Percentiles rank a stretch among this genome's conserved stretches.
These are phyloP conservation scores for Drechslerella coelobrocha DNA, from an alignment of 2,329 filamentous ascomycete species.

Conservation along the genomic window DNA sequence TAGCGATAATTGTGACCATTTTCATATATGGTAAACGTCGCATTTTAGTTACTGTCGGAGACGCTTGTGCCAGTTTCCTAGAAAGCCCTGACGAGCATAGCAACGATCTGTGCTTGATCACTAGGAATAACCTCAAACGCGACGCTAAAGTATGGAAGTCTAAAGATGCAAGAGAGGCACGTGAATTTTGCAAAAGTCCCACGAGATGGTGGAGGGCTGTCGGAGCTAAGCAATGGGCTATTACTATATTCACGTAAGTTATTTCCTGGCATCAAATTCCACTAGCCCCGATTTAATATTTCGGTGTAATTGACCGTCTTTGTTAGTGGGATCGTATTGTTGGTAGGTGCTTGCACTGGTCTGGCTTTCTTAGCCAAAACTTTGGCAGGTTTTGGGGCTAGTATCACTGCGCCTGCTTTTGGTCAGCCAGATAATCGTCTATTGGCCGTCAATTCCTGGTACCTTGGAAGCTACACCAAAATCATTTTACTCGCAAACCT, in stretches of 20 bases:
- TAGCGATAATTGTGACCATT: not conserved
- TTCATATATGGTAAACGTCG: constrained; percentile 1
- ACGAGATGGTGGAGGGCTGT: not conserved
- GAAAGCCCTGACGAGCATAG: not conserved
- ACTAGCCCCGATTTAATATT: too few species aligned
- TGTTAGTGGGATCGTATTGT: too few species aligned
- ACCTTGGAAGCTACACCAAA: not conserved
- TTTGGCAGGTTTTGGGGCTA: too few species aligned
- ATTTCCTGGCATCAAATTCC: not conserved
- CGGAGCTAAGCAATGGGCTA: not conserved
- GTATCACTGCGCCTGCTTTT: too few species aligned
- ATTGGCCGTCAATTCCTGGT: too few species aligned
- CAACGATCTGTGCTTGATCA: constrained; percentile 1
- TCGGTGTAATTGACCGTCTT: too few species aligned
- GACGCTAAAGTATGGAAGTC: not conserved
- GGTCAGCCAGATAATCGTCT: not conserved
- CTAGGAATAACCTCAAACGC: not conserved
- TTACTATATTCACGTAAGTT: not conserved
- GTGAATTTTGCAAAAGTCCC: not conserved
- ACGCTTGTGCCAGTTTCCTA: constrained; percentile 12
- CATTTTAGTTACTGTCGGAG: constrained; percentile 10
- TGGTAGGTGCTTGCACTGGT: too few species aligned
- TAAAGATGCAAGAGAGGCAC: not conserved
- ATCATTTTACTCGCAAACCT: constrained; percentile 60
- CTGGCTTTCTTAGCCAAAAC: too few species aligned